Evolutionary conservation across 805 yeast species (phyloP), one percentile per base, ranked within the genome.

Genomic region (Ogataea wickerhamii): DNA sequence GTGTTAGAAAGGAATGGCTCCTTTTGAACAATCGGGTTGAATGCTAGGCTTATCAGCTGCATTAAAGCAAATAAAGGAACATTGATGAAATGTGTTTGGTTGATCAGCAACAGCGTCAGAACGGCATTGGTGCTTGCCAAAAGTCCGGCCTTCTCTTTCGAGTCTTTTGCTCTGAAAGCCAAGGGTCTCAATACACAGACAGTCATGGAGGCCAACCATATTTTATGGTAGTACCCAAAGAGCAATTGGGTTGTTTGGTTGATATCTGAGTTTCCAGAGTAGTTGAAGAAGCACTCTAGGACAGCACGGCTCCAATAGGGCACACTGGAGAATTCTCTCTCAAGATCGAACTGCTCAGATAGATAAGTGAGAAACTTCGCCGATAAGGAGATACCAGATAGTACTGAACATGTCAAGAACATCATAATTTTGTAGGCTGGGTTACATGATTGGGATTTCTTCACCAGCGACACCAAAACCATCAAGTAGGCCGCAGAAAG

Each of bases 41-140:
- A 44, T 0, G 52, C 40, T 3, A 46, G 8, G 38, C 77, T 63
- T 2, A 67, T 32, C 0, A 58, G 23, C 1, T 73, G 28, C 8
- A 67, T 36, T 3, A 57, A 48, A 1, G 56, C 36, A 18, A 71
- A 49, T 11, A 82, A 44, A 0, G 88, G 87, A 16, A 81, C 73
- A 43, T 75, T 73, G 33, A 67, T 70, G 18, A 67, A 56, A 35
- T 74, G 66, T 0, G 84, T 64, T 51, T 82, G 87, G 37, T 73
- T 73, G 6, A 80, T 56, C 18, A 80, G 58, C 26, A 74, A 56
- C 10, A 74, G 39, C 3, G 73, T 60, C 1, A 59, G n/a, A 3
- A 70, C 35, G 17, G 67, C 60, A 1, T 58, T 38, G 1, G 72
- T 33, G 36, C 67, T 71, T 10, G 64, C 52, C 6, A 69, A 45